Percentiles rank a stretch among this genome's conserved stretches.
These are phyloP conservation scores for Candida quercuum DNA, from an alignment of 805 yeast genomes.

Conservation along the genomic window DNA sequence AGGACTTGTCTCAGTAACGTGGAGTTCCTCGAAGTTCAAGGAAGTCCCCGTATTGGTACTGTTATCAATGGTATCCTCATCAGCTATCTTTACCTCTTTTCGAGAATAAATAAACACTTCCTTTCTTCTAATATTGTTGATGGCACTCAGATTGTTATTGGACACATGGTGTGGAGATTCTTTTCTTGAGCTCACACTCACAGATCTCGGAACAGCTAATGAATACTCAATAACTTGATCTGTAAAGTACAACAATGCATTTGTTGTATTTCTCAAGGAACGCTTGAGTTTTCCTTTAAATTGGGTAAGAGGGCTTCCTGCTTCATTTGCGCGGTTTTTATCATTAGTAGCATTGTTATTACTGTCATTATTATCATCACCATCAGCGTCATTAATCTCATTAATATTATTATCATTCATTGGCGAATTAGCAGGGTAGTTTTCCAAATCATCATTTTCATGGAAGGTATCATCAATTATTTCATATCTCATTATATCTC, in stretches of 20 bases:
- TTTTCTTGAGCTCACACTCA: conserved; percentile 24
- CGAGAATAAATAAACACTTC: conserved; percentile 39
- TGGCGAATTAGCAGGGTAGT: not conserved
- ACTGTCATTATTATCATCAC: conserved; percentile 5
- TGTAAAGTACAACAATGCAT: conserved; percentile 38
- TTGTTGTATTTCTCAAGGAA: conserved; percentile 27
- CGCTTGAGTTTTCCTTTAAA: conserved; percentile 13
- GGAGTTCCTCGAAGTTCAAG: not conserved
- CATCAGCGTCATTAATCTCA: conserved; percentile 6
- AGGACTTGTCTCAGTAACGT: not conserved
- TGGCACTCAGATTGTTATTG: not conserved
- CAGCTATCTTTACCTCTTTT: conserved; percentile 36
- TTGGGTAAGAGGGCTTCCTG: not conserved
- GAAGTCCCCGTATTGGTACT: not conserved
- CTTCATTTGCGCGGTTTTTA: not conserved
- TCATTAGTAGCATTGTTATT: conserved; percentile 1
- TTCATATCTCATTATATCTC: conserved; percentile 18
- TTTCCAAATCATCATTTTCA: conserved; percentile 7
- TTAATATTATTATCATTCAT: conserved; percentile 12
- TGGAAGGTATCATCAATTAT: conserved; percentile 11
- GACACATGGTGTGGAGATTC: conserved; percentile 13
- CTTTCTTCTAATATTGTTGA: conserved; percentile 19
- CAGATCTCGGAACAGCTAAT: conserved; percentile 51
- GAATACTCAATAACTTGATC: conserved; percentile 53
- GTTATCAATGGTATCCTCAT: conserved; percentile 20